Base-by-base conservation (phyloP, 768 basidiomycete species). In the Tricholoma furcatifolium region DNA sequence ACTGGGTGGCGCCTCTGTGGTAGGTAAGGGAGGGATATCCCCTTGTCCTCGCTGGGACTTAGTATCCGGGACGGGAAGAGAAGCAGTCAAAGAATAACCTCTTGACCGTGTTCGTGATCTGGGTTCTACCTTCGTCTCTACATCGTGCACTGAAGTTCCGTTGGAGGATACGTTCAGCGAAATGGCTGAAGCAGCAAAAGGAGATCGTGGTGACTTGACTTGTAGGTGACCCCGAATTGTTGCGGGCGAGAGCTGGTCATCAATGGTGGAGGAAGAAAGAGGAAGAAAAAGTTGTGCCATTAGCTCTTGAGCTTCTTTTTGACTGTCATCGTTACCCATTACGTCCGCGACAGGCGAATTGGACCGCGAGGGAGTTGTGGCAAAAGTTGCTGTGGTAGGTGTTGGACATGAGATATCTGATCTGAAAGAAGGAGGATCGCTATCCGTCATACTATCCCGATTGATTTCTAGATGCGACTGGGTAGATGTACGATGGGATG, bases 151-250 rank as follows among this genome's bases (percentile, higher is more conserved):
- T n/a, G 39, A 31, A n/a, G 46, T 53, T 34, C 38, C 60, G 27
- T 67, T 54, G 7, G 62, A 58, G 34, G 61, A 65, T 17, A 70
- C 57, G 6, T 68, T 59, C 9, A 72, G 48, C 4, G 69, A 68
- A 3, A 65, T 60, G 23, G 62, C 57, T 4, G 68, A 69, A 18
- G 34, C 43, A n/a, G 57, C 55, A 40, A 63, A 64, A 40, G 46
- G 45, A 4, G 59, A 46, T 9, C 39, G 40, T 15, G 54, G 34
- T 7, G 46, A 21, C 20, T 51, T 58, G 30, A 50, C 18, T 8
- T 54, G 46, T 17, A 47, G n/a, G 23, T 48, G 46, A 1, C 32
- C 34, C 7, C 46, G 54, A 10, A 36, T 31, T 43, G 49, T 18
- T 21, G 52, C 8, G 15, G 54, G 47, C 14, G 51, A 39, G 12